Base-by-base conservation (phyloP, 306 rosid species). In the Psophocarpus tetragonolobus region DNA sequence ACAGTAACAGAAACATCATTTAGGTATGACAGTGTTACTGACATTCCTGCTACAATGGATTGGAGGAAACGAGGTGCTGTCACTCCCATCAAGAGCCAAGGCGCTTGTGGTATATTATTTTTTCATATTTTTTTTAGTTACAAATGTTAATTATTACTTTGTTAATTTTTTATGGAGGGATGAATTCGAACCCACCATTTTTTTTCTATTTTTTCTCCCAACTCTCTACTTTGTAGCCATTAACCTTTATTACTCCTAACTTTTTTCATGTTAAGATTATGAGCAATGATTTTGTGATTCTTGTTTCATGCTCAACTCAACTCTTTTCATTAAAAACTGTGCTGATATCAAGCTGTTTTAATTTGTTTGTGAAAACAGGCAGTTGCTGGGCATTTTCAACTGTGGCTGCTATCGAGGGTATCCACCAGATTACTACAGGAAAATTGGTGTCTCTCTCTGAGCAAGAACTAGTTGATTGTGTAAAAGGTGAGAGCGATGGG, bases 31-130 rank as follows among this genome's bases (percentile, higher is more conserved):
- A 80, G 24, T 42, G 20, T 83, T 3, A 78, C 33, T 53, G 4
- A 18, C 10, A n/a, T 54, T 27, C 84, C 76, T 23, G 2, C 21
- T 12, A 57, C 11, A 10, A 1, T 81, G 23, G 83, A 84, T 45
- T 72, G 81, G 83, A 76, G 85, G 48, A 26, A 67, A 20, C 9
- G 41, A 51, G 67, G 87, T 56, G 85, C 60, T 30, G 81, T 84
- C n/a, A 81, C 85, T 6, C 70, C 69, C 13, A 38, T 83, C 77
- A 83, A 74, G 54, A 0, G 38, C 10, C 84, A 83, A 67, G 32
- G 48, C 11, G 2, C 0, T 33, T 79, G 87, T 50, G 38, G 84
- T 83, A 83, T n/a, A n/a, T n/a, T n/a, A n/a, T 0, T 4, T 36
- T 4, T 3, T 30, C 33, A 30, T 30, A 36, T n/a, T n/a, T n/a